These are phyloP conservation scores for Tetrahymena borealis DNA, from an alignment of 73 alveolate genomes.

Conservation along the genomic window DNA sequence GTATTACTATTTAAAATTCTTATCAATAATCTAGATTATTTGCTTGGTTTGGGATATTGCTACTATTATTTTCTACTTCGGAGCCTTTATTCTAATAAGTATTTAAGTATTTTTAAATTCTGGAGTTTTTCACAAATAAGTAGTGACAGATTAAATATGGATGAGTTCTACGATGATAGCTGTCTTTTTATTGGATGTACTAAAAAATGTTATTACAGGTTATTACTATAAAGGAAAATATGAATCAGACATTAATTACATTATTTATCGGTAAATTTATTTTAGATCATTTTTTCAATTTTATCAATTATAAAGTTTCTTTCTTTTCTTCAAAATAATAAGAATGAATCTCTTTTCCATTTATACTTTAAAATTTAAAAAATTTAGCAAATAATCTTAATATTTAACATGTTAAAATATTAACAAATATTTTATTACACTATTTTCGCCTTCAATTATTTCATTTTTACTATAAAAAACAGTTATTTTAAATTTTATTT, in stretches of 20 bases:
- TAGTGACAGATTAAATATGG: background rate
- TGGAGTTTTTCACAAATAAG: background rate
- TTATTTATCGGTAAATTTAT: background rate
- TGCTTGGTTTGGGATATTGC: background rate
- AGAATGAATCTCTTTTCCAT: too few species aligned
- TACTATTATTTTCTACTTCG: background rate
- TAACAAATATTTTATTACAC: too few species aligned
- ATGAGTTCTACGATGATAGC: background rate
- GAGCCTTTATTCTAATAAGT: background rate
- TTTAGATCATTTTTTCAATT: too few species aligned
- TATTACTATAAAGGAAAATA: background rate
- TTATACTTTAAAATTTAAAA: too few species aligned
- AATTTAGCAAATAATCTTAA: too few species aligned
- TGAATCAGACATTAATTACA: background rate
- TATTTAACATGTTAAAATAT: too few species aligned
- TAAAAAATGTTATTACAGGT: background rate
- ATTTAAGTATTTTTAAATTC: background rate
- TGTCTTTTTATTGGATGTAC: background rate
- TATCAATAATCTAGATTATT: background rate
- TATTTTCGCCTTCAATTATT: too few species aligned
- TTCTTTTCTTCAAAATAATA: too few species aligned
- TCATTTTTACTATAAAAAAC: background rate
- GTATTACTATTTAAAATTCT: too few species aligned
- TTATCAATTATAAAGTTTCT: too few species aligned
- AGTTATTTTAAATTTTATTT: background rate